These are phyloP conservation scores for Sporothrix mexicana DNA, from an alignment of 2,329 filamentous ascomycete species.

Conservation along the genomic window DNA sequence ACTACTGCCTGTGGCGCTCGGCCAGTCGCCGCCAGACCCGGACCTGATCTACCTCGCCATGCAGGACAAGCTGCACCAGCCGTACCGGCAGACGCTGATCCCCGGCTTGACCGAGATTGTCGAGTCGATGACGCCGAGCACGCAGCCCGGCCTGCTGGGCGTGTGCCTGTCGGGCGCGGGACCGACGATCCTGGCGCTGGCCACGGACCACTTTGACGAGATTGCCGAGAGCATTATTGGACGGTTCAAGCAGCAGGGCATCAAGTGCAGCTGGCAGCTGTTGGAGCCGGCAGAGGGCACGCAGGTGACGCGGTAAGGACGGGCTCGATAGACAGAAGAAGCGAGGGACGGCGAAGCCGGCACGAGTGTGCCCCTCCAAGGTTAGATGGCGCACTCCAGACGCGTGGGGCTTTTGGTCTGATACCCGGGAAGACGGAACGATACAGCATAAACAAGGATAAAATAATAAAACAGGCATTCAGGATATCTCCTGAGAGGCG, in stretches of 20 bases:
- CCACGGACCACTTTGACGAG: conserved; percentile 84
- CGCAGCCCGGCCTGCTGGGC: conserved; percentile 85
- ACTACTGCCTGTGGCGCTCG: conserved; percentile 85
- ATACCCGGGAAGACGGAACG: conserved; percentile 25
- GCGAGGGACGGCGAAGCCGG: neutral
- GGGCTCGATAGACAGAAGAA: neutral
- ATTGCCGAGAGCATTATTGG: conserved; percentile 82
- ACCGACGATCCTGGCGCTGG: conserved; percentile 91
- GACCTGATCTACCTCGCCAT: conserved; percentile 96
- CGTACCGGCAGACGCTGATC: conserved; percentile 89
- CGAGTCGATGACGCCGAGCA: conserved; percentile 84
- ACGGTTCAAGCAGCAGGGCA: conserved; percentile 73
- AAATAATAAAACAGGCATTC: neutral
- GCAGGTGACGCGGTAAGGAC: conserved; percentile 44
- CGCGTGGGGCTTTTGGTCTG: neutral
- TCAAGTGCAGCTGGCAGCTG: conserved; percentile 84
- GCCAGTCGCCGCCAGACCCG: conserved; percentile 86
- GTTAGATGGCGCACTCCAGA: neutral
- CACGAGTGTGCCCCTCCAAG: neutral
- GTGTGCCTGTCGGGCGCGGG: conserved; percentile 95
- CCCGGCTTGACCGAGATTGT: conserved; percentile 91
- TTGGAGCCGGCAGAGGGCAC: conserved; percentile 84
- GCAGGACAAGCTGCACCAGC: conserved; percentile 98
- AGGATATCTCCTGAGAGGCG: neutral
- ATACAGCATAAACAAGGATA: neutral